Evolutionary conservation across 768 basidiomycete genomes (phyloP), one percentile per base, ranked within the genome.

Genomic region (Pisolithus orientalis): DNA sequence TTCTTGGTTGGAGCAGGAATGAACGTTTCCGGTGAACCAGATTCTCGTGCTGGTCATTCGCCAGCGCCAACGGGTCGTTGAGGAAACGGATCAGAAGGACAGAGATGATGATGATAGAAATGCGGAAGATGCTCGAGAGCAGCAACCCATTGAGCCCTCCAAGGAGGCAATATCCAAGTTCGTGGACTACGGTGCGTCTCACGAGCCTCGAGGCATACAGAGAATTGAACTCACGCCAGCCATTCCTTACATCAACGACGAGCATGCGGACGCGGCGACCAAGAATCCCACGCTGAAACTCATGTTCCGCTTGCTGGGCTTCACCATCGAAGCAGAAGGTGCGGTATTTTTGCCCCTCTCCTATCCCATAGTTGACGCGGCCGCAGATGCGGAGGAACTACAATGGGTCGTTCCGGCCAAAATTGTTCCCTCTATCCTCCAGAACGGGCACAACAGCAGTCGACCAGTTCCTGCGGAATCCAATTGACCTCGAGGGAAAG

Each of bases 321-420:
- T 94, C 66, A 74, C 72, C 55, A 74, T 85, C 44, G 67, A 77
- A 10, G 78, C 82, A 50, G 83, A 90, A 64, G 80, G 92, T 89
- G 58, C 47, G 77, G 57, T 47, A 49, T 32, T 51, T 51, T 52
- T 14, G 34, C 24, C 24, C 21, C 40, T 25, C 16, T 13, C 27
- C 32, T 55, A 49, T 50, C n/a, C 52, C 37, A 17, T 21, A 42
- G 25, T 59, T 53, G 44, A 60, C 51, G 32, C 25, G 10, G 10
- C 48, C 25, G 46, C 51, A 87, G 87, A 79, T 59, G 78, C 77
- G 28, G 81, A 85, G 28, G 88, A 90, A 61, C 70, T 85, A 29
- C 82, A 91, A 65, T 98, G 94, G 93, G 84, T 82, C 55, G 77
- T 96, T 47, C 93, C 94, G 29, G 78, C 83, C 8, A 67, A 73